phyloP scores from a whole-genome alignment of 805 yeast genomes.

The Teunomyces funiuensis region DNA sequence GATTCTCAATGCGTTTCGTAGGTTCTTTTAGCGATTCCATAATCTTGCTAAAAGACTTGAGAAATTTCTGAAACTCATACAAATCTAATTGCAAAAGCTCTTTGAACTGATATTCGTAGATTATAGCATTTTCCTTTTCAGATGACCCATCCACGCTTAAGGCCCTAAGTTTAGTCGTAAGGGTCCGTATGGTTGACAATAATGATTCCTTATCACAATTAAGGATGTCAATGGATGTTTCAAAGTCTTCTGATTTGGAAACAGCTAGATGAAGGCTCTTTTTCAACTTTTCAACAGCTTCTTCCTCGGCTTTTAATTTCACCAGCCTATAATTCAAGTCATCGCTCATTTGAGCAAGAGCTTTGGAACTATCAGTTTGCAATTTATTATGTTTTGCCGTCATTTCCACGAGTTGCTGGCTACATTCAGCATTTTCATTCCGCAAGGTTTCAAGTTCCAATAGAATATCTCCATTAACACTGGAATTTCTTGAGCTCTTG shows the following conservation, averaged over 20 bases:
- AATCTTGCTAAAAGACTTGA: slow-evolving; percentile 50
- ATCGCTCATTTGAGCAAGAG: slow-evolving; percentile 21
- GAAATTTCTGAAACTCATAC: slow-evolving; percentile 48
- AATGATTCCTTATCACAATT: slow-evolving; percentile 37
- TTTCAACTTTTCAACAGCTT: slow-evolving; percentile 29
- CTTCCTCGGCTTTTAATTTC: slow-evolving; percentile 14
- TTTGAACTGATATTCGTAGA: slow-evolving; percentile 43
- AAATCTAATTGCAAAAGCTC: slow-evolving; percentile 43
- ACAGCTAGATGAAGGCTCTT: slow-evolving; percentile 40
- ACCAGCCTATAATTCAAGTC: slow-evolving; percentile 19
- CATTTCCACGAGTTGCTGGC: slow-evolving; percentile 14
- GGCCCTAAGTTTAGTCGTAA: slow-evolving; percentile 39
- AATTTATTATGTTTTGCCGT: slow-evolving; percentile 16
- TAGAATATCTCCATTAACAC: background rate
- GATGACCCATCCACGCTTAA: slow-evolving; percentile 16
- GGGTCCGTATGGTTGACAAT: slow-evolving; percentile 34
- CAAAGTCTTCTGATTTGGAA: slow-evolving; percentile 47
- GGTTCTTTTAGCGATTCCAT: slow-evolving; percentile 68
- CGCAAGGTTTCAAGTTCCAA: background rate
- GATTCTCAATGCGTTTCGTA: slow-evolving; percentile 45
- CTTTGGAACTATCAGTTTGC: slow-evolving; percentile 22
- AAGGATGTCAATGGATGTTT: slow-evolving; percentile 29
- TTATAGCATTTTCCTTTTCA: slow-evolving; percentile 17
- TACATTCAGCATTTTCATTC: slow-evolving; percentile 1
- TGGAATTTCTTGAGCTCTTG: background rate